These are phyloP conservation scores for Pestalotiopsis sp. DNA, from an alignment of 2,329 filamentous ascomycete species.

Conservation along the genomic window DNA sequence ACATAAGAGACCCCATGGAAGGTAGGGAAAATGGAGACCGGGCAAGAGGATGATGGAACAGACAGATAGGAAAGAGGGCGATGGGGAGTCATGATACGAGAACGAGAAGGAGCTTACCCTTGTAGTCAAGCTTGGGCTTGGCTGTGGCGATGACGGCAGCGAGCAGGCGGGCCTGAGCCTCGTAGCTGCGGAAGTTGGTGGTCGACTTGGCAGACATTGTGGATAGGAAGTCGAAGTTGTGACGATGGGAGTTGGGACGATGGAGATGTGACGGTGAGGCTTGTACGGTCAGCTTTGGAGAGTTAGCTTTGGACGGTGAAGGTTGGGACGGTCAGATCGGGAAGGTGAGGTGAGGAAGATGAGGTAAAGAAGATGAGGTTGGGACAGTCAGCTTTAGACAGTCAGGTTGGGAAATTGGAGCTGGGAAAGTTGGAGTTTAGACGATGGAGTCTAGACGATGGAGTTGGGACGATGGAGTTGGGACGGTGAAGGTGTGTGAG, in stretches of 20 bases:
- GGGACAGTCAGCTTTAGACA: no score
- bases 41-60: conserved; percentile 10
- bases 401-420: no score
- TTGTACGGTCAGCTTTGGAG: background rate
- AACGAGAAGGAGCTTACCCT: conserved; percentile 49
- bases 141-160: conserved; percentile 63
- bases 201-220: conserved; percentile 28
- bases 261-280: background rate
- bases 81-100: background rate
- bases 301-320: no score
- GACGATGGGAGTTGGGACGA: background rate
- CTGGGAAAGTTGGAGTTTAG: no score
- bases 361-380: no score
- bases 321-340: no score
- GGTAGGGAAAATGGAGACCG: background rate
- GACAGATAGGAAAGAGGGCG: background rate
- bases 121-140: conserved; percentile 59
- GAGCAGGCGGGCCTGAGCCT: conserved; percentile 62
- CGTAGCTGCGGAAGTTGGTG: conserved; percentile 63
- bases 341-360: no score
- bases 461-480: no score
- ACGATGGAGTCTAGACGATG: no score
- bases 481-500: no score
- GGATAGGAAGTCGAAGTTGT: conserved; percentile 41
- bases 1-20: background rate